phyloP scores from a whole-genome alignment of 805 yeast species.

The Wickerhamiella shivajii region DNA sequence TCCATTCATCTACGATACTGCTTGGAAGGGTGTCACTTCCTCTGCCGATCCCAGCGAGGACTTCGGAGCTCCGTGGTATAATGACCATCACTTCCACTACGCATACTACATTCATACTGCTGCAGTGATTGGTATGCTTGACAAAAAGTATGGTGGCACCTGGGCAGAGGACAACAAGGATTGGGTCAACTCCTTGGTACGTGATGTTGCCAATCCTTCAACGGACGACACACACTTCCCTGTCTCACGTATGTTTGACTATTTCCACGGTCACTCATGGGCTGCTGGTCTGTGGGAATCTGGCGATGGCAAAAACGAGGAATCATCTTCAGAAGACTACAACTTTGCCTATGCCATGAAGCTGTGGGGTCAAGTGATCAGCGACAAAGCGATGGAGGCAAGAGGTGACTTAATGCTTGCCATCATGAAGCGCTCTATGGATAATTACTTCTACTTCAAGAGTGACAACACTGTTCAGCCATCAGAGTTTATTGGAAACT shows the following conservation, averaged over 20 bases:
- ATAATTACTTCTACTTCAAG: slow-evolving; percentile 37
- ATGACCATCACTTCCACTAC: slow-evolving; percentile 79
- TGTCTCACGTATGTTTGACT: slow-evolving; percentile 53
- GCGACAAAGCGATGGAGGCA: slow-evolving; percentile 39
- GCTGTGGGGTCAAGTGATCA: slow-evolving; percentile 51
- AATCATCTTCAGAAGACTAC: slow-evolving; percentile 59
- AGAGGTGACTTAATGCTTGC: slow-evolving; percentile 50
- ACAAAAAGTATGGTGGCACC: slow-evolving; percentile 33
- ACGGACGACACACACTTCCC: slow-evolving; percentile 44
- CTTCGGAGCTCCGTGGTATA: slow-evolving; percentile 62
- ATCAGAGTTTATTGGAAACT: slow-evolving; percentile 38
- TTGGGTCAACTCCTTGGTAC: slow-evolving; percentile 46
- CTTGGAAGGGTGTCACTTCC: slow-evolving; percentile 34
- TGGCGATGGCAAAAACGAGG: slow-evolving; percentile 62
- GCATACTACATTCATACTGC: slow-evolving; percentile 79
- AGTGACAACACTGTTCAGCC: slow-evolving; percentile 43
- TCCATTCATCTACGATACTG: slow-evolving; percentile 66
- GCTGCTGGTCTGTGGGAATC: slow-evolving; percentile 54
- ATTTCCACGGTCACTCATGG: slow-evolving; percentile 67
- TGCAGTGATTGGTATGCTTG: slow-evolving; percentile 56
- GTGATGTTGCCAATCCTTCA: slow-evolving; percentile 57
- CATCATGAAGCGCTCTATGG: slow-evolving; percentile 40
- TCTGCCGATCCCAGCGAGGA: slow-evolving; percentile 36
- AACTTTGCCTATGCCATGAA: slow-evolving; percentile 59
- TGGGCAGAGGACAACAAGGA: slow-evolving; percentile 37